Evolutionary conservation across 345 rosid genomes (phyloP), one percentile per base, ranked within the genome.

Genomic region (Trapa bicornis): DNA sequence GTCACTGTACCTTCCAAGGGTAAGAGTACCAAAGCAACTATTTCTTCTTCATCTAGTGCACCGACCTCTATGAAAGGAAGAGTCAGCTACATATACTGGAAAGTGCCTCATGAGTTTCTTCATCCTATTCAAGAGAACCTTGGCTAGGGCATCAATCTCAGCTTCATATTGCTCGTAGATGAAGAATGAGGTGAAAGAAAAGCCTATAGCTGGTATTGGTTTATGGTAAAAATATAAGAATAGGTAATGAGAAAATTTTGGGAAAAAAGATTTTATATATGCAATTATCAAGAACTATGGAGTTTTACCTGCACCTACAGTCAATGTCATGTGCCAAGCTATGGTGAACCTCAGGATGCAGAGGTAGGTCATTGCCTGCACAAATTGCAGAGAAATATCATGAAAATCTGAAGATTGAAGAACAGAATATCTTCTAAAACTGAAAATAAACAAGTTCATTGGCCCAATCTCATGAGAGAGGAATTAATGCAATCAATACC

Each of bases 121-220:
- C 37, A 68, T 43, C 75, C 75, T 54, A 38, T 39, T 65, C 4
- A 53, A 12, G 39, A 85, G 67, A 65, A 80, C 42, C 77, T 65
- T 61, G 7, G 77, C 75, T 39, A 85, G 22, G 58, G 80, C 86
- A 71, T 86, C 81, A 3, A 90, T 67, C 80, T 85, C 94, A 2
- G 66, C 47, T 78, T 90, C 97, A 41, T 88, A 83, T 83, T 90
- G 97, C 79, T 93, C 94, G 57, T 88, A 88, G 61, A 83, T 66
- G 68, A 88, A 88, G 85, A 90, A 90, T 62, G 75, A 86, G 1
- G 96, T 93, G 78, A 90, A 90, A 16, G 82, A 74, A 65, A 85
- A 76, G 32, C 84, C 79, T 69, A 93, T 74, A 15, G 76, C 98
- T 93, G 91, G 91, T 86, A 75, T 72, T 73, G 7, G 5, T 7